phyloP scores from a whole-genome alignment of 257 asterid genomes.

The Capsicum baccatum region DNA sequence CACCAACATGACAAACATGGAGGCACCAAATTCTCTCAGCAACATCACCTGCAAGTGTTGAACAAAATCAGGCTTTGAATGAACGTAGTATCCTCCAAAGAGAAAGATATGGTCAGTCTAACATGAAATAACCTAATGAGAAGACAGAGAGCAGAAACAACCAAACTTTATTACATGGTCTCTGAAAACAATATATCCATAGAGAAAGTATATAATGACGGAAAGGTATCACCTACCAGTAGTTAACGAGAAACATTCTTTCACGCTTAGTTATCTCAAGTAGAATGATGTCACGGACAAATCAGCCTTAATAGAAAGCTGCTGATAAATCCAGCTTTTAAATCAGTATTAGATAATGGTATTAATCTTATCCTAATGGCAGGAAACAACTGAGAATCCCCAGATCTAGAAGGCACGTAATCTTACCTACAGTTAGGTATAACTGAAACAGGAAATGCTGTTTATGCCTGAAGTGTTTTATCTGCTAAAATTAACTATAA shows the following conservation, averaged over 20 bases:
- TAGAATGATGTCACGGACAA: not conserved
- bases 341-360: not conserved
- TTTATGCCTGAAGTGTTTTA: constrained; percentile 15
- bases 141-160: not conserved
- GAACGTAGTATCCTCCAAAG: not conserved
- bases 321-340: constrained; percentile 6
- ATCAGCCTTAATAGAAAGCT: not conserved
- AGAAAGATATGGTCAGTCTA: not conserved
- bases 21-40: constrained; percentile 93
- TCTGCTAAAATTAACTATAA: not conserved
- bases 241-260: not conserved
- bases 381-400: not conserved
- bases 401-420: constrained; percentile 9
- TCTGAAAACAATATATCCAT: not conserved
- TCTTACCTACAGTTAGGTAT: constrained; percentile 6
- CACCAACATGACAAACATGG: constrained; percentile 54
- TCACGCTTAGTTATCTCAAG: not conserved
- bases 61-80: constrained; percentile 27
- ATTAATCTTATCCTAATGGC: constrained; percentile 4
- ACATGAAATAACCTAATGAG: constrained; percentile 4
- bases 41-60: constrained; percentile 63
- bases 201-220: not conserved
- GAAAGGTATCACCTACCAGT: not conserved
- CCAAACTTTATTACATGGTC: not conserved
- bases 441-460: not conserved